Percentiles rank a stretch among this genome's conserved stretches.
These are phyloP conservation scores for Phytophthora citrophthora DNA, from an alignment of 352 stramenopile genomes.

Conservation along the genomic window DNA sequence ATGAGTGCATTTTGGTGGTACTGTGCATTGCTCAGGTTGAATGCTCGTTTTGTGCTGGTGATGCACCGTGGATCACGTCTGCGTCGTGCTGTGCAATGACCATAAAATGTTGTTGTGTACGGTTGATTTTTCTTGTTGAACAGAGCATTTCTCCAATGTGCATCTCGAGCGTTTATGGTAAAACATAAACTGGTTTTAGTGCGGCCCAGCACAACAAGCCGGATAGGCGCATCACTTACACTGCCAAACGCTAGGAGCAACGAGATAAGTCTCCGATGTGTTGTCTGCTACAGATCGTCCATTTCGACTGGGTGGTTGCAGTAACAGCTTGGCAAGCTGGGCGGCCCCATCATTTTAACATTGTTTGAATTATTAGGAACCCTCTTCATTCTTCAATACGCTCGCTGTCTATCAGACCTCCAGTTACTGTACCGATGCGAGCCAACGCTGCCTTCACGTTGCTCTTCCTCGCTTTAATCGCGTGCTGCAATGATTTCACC, in stretches of 20 bases:
- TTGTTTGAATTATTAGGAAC: neutral
- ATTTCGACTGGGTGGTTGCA: slow-evolving; percentile 21
- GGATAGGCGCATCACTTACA: slow-evolving; percentile 10
- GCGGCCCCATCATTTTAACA: neutral
- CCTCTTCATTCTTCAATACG: slow-evolving; percentile 12
- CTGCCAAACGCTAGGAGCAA: neutral
- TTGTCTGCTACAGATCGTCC: slow-evolving; percentile 11
- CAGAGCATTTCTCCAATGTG: slow-evolving; percentile 13
- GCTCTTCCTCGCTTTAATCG: neutral
- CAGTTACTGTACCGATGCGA: slow-evolving; percentile 8
- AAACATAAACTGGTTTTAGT: slow-evolving; percentile 18
- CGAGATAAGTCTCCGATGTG: slow-evolving; percentile 12
- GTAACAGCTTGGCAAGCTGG: slow-evolving; percentile 17
- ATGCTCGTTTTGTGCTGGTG: neutral
- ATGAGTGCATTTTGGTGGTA: neutral
- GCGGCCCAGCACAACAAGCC: slow-evolving; percentile 16
- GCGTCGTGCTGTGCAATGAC: neutral
- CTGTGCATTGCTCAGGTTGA: neutral
- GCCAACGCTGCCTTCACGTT: slow-evolving; percentile 4
- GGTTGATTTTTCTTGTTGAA: neutral
- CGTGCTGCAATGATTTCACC: slow-evolving; percentile 3
- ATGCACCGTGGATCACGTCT: slow-evolving; percentile 8
- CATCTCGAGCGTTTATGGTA: slow-evolving; percentile 1
- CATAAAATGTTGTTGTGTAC: neutral
- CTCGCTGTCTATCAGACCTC: slow-evolving; percentile 4